phyloP scores from a whole-genome alignment of 2,329 filamentous ascomycete genomes.

The Torrubiella hemipterigena region DNA sequence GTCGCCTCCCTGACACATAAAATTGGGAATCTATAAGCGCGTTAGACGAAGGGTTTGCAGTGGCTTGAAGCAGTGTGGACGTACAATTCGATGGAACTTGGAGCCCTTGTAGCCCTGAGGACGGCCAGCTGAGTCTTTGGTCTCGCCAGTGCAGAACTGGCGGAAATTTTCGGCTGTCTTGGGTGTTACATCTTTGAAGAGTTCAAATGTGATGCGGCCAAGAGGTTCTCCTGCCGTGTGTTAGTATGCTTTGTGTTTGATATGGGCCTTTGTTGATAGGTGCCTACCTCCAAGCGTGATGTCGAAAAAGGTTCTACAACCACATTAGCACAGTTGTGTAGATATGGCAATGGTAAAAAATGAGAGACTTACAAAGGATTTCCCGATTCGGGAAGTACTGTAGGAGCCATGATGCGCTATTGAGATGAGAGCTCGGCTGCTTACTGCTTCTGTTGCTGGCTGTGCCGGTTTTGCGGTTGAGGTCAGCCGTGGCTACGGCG shows the following conservation, averaged over 20 bases:
- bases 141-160: conserved; percentile 92
- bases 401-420: conserved; percentile 27
- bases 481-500: no score
- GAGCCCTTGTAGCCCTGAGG: conserved; percentile 90
- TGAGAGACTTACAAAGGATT: conserved; percentile 31
- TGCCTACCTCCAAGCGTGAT: conserved; percentile 63
- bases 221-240: conserved; percentile 61
- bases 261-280: background rate
- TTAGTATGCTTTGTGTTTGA: conserved; percentile 1
- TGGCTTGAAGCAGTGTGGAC: conserved; percentile 17
- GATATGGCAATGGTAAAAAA: conserved; percentile 3
- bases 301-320: conserved; percentile 60
- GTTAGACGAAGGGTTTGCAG: background rate
- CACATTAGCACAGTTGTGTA: background rate
- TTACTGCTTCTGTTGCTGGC: background rate
- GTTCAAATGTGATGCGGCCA: conserved; percentile 79
- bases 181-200: conserved; percentile 75
- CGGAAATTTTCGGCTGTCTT: conserved; percentile 94
- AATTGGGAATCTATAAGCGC: conserved; percentile 64
- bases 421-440: background rate
- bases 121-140: conserved; percentile 61
- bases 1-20: conserved; percentile 97
- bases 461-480: no score
- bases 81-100: conserved; percentile 87
- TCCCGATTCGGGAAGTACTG: conserved; percentile 31